Base-by-base conservation (phyloP, 1,284 basidiomycete species). In the Marasmius oreades region DNA sequence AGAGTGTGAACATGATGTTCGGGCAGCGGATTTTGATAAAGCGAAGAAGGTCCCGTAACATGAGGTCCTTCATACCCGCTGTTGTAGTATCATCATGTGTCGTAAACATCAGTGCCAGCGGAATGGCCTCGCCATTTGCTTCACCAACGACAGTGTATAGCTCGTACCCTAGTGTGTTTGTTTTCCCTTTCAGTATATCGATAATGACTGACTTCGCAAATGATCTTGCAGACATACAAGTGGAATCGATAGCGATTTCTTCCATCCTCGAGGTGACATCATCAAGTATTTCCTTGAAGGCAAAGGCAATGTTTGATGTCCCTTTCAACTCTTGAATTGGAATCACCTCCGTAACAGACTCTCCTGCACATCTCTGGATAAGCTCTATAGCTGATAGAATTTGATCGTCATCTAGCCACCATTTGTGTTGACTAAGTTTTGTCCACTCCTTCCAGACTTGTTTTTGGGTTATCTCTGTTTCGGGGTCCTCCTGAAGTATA, bases 161-260 rank as follows among this genome's bases (percentile, higher is more conserved):
- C 56, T 61, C 53, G 50, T 60, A 59, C 1, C 55, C 50, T 26
- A 52, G 31, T 8, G 46, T 50, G 47, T 55, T 58, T 6, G 47
- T 58, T 26, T 58, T 58, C 57, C 42, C 57, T 55, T 26, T n/a
- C 16, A 34, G 34, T 6, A 2, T 42, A 36, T 28, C 36, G 31
- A 42, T 42, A 44, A 50, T 52, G 3, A 37, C 33, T 33, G n/a
- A 10, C 12, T 11, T 18, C n/a, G 34, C 14, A 39, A 3, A 2
- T 11, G 31, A 18, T 11, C 6, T 47, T 3, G 26, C 26, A 16
- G 31, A 50, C 60, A 51, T 48, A 64, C 63, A 65, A 1, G 62
- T 63, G 7, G 61, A 63, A 44, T 65, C 62, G 55, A 65, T 51
- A 4, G 58, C 53, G 7, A 65, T 18, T 31, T 63, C 62, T 6